phyloP scores from a whole-genome alignment of 495 filamentous ascomycete genomes.

The Pyrenula massariospora region DNA sequence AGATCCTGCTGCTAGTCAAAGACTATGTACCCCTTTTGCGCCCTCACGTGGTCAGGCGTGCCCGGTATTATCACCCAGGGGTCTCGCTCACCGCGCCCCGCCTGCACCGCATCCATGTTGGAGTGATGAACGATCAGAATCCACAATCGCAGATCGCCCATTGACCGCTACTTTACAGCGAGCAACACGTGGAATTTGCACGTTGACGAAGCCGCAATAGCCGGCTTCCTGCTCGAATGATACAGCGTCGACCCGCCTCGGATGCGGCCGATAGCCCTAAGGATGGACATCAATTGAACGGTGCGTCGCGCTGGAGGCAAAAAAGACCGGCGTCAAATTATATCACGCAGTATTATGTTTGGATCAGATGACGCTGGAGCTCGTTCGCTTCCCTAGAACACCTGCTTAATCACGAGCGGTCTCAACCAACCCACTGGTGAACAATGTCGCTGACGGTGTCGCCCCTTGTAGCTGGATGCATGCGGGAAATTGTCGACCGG shows the following conservation, averaged over 20 bases:
- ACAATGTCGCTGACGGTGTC: not conserved
- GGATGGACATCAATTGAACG: not conserved
- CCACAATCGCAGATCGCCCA: not conserved
- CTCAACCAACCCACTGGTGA: not conserved
- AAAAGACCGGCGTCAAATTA: not conserved
- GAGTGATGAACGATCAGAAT: not conserved
- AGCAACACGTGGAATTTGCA: not conserved
- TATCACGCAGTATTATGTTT: not conserved
- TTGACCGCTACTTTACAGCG: not conserved
- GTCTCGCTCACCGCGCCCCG: not conserved
- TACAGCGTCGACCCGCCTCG: not conserved
- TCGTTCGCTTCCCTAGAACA: not conserved
- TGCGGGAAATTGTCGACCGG: not conserved
- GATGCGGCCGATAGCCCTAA: not conserved
- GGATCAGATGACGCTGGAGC: not conserved
- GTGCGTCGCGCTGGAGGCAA: not conserved
- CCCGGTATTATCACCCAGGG: not conserved
- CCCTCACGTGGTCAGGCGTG: not conserved
- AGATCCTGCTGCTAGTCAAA: not conserved
- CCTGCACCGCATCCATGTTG: not conserved
- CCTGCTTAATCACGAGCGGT: not conserved
- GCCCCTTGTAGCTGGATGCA: not conserved
- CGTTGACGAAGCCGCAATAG: not conserved
- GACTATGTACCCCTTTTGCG: not conserved
- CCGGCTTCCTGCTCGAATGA: not conserved